Percentiles rank a stretch among this genome's conserved stretches.
Conservation (phyloP, 2,329 filamentous ascomycete genomes). For the Epichloe sibirici region DNA sequence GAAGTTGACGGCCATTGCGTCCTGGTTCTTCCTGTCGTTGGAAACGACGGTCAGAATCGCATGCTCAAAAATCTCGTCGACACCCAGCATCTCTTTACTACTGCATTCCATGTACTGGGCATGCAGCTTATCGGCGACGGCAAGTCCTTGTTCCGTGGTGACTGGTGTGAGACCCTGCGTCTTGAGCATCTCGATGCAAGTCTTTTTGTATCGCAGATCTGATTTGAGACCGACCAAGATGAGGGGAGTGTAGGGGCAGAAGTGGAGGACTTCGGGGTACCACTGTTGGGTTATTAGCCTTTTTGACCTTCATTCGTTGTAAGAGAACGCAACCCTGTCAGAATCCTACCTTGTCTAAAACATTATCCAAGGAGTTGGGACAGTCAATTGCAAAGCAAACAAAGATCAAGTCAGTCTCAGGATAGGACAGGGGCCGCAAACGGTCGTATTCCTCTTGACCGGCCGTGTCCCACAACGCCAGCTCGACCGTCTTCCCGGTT, state of each 20-base stretch:
- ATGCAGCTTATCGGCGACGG: conserved; percentile 85
- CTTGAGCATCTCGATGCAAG: conserved; percentile 96
- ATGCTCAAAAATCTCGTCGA: conserved; percentile 90
- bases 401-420: conserved; percentile 94
- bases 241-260: conserved; percentile 93
- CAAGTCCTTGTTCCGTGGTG: conserved; percentile 76
- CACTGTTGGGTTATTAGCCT: conserved; percentile 45
- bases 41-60: conserved; percentile 84
- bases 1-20: conserved; percentile 30
- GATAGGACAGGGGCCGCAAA: conserved; percentile 88
- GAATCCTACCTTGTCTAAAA: conserved; percentile 79
- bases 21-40: conserved; percentile 57
- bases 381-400: conserved; percentile 99
- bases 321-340: background rate
- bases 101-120: conserved; percentile 97
- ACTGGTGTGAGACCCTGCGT: conserved; percentile 94
- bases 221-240: conserved; percentile 95
- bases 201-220: conserved; percentile 87
- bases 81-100: conserved; percentile 91
- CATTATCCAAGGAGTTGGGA: conserved; percentile 94
- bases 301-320: background rate
- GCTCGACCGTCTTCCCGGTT: conserved; percentile 87
- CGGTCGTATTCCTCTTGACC: conserved; percentile 98
- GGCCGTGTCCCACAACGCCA: conserved; percentile 96
- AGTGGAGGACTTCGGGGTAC: conserved; percentile 98